phyloP scores from a whole-genome alignment of 192 early-diverging fungal genomes.

The Linnemannia zychae region DNA sequence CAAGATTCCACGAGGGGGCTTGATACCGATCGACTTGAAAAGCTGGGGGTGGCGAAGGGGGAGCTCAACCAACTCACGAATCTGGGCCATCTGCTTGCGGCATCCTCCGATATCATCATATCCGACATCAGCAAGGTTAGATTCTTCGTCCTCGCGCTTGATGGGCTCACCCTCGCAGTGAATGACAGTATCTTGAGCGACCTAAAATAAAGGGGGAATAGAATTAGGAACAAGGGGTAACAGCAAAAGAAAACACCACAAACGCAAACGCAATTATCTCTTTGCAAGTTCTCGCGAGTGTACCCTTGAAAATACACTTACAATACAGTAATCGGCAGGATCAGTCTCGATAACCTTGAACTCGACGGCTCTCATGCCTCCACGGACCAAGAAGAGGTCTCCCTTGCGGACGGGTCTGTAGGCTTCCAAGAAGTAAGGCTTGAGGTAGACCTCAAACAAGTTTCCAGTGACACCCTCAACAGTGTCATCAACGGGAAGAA shows the following conservation, averaged over 20 bases:
- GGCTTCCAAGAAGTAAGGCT: slow-evolving; percentile 98
- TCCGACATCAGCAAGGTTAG: slow-evolving; percentile 91
- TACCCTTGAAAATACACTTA: slow-evolving; percentile 53
- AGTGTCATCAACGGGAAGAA: slow-evolving; percentile 97
- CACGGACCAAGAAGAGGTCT: slow-evolving; percentile 94
- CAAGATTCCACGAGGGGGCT: slow-evolving; percentile 97
- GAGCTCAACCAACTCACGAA: slow-evolving; percentile 97
- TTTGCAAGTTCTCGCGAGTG: neutral
- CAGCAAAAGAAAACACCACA: neutral
- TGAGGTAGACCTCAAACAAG: slow-evolving; percentile 97
- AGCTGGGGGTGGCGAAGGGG: slow-evolving; percentile 98
- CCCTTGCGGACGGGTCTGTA: slow-evolving; percentile 97
- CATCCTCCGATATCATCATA: slow-evolving; percentile 99
- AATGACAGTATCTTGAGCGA: slow-evolving; percentile 98
- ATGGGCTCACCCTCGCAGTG: slow-evolving; percentile 99
- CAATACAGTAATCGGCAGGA: slow-evolving; percentile 96
- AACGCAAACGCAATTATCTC: neutral
- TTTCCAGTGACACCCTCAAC: slow-evolving; percentile 98
- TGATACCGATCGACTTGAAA: slow-evolving; percentile 99
- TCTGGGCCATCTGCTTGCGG: slow-evolving; percentile 99
- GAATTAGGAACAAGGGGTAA: neutral
- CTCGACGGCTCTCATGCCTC: slow-evolving; percentile 97
- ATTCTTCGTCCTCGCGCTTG: slow-evolving; percentile 99
- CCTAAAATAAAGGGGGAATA: slow-evolving; percentile 59
- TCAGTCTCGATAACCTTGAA: slow-evolving; percentile 99